Evolutionary conservation across 2,329 filamentous ascomycete genomes (phyloP), one percentile per base, ranked within the genome.

Genomic region (Arthroderma sp.): DNA sequence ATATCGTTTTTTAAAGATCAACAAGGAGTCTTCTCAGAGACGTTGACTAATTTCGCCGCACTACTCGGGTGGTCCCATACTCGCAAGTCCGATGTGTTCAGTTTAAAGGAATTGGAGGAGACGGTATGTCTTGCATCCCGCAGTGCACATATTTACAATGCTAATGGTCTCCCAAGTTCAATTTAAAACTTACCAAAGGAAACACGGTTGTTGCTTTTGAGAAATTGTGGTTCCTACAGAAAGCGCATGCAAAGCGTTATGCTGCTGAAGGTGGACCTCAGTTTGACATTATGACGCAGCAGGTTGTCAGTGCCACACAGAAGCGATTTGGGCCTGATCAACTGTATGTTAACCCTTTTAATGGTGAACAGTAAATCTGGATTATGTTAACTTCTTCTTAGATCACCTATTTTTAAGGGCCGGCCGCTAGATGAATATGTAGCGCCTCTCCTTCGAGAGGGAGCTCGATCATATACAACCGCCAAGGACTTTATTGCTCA

Each of bases 181-280:
- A 84, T 49, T 78, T 95, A 62, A 90, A 89, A 66, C 94, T 96
- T 72, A 97, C 90, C 2, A 88, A 86, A 64, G 91, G 91, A 8
- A 91, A 96, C 68, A 88, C 91, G 5, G 85, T 86, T 13, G 88
- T 96, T 17, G 83, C 86, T 19, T 80, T 85, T 54, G 82, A 84
- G 53, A 98, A 97, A 68, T 79, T 97, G 15, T 80, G 82, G 64
- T 88, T 84, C 69, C 79, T 97, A 53, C 88, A 96, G 66, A 82
- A 81, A 63, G 79, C 81, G 51, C 88, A 91, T 66, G 79, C 78
- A n/a, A 71, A 75, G 39, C 71, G 72, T 4, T 75, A 74, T 55
- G 76, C 77, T 38, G 65, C 74, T 44, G 67, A 66, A 21, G 74
- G 75, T 61, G 78, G 79, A 43, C 65, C 70, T 5, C 63, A 68